Evolutionary conservation across 1,284 basidiomycete genomes (phyloP), one percentile per base, ranked within the genome.

Genomic region (Pseudozyma flocculosa): DNA sequence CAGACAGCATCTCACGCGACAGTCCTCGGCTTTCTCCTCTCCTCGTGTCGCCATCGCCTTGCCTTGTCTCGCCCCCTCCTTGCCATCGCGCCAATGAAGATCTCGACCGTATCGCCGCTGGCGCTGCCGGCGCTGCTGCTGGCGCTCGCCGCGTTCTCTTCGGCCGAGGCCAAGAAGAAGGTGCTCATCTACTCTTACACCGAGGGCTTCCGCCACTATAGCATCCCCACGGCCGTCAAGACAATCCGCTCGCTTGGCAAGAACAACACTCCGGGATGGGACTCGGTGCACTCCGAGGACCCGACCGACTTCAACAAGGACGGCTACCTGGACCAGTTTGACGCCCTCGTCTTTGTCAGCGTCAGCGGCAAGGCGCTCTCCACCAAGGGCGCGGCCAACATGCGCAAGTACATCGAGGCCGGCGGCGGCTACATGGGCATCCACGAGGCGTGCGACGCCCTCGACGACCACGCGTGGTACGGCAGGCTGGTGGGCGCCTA

Each of bases 371-470:
- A 60, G 19, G 60, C 63, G 22, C 60, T 73, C 15, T 63, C 54
- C 1, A 15, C 49, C 4, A 34, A 51, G 14, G 70, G 70, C 15
- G 60, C 56, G 4, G 55, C 50, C 18, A 52, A 53, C 13, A 23
- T 73, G 45, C 53, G 62, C 17, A 34, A 61, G 19, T 73, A 73
- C 55, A 70, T 73, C 15, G 57, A 73, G 38, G 54, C 53, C 13
- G 70, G 70, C 13, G 70, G 70, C 14, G 70, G 70, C n/a, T 73
- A 61, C 49, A 38, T 73, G 4, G 68, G 70, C 19, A 59, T 69
- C 4, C 70, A 73, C 54, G 70, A 71, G 48, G 70, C 62, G 1
- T 66, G 61, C 36, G 66, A 68, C 52, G 57, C 62, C 9, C 48
- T 68, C 24, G 59, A 65, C 47, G 18, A 66, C 15, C 51, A 60